Percentiles rank a stretch among this genome's conserved stretches.
Conservation (phyloP, 1,139 yeast species). For the Yamadazyma atlantica region DNA sequence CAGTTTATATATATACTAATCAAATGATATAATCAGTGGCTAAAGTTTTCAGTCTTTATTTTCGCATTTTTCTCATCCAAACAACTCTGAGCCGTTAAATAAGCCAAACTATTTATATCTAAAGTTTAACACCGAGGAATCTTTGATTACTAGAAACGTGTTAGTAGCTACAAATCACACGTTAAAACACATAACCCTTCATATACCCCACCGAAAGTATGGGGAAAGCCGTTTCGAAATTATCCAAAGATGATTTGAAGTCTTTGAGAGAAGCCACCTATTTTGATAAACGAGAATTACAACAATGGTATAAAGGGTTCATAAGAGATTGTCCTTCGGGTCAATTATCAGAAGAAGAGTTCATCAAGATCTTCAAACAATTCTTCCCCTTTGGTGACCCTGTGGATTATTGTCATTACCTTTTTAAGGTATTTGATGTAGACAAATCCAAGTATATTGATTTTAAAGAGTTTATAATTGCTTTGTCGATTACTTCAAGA, state of each 20-base stretch:
- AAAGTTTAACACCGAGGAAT: too few relatives aligned
- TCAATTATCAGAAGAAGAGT: constrained; percentile 81
- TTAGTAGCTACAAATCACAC: too few relatives aligned
- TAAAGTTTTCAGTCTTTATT: too few relatives aligned
- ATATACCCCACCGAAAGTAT: constrained; percentile 30
- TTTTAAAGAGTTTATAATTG: constrained; percentile 89
- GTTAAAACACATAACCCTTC: too few relatives aligned
- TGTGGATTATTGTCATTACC: constrained; percentile 81
- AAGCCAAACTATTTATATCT: too few relatives aligned
- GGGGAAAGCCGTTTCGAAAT: constrained; percentile 95
- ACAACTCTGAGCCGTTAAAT: too few relatives aligned
- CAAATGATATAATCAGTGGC: too few relatives aligned
- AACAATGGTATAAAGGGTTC: constrained; percentile 98
- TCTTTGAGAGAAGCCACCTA: constrained; percentile 83
- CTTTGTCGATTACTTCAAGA: constrained; percentile 83
- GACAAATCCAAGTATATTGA: constrained; percentile 82
- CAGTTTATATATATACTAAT: too few relatives aligned
- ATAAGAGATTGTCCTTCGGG: constrained; percentile 93
- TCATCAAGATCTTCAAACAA: constrained; percentile 88
- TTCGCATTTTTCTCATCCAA: too few relatives aligned
- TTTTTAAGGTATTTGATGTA: constrained; percentile 85
- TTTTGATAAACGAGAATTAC: constrained; percentile 90
- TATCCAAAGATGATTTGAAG: constrained; percentile 86
- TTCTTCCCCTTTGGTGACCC: constrained; percentile 99
- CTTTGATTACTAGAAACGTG: too few relatives aligned